Percentiles rank a stretch among this genome's conserved stretches.
phyloP scores from a whole-genome alignment of 768 basidiomycete species.

The Auricularia heimuer region DNA sequence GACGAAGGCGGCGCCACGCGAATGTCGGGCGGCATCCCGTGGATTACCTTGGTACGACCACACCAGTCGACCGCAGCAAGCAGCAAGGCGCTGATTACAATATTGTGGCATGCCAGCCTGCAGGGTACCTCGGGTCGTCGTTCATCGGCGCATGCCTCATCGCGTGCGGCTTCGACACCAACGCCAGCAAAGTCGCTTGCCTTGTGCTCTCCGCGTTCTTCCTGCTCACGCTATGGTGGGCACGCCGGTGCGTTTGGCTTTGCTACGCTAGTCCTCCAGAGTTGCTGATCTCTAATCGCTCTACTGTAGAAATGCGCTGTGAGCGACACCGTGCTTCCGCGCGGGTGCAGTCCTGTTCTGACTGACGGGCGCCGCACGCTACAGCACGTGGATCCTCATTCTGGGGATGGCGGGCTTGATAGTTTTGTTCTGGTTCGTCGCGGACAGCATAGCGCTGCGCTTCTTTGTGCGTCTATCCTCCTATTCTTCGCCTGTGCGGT shows the following conservation, averaged over 20 bases:
- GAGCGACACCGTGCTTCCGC: slow-evolving; percentile 16
- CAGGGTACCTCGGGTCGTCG: slow-evolving; percentile 79
- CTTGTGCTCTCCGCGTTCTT: slow-evolving; percentile 79
- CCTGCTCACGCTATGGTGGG: slow-evolving; percentile 70
- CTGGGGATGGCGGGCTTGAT: slow-evolving; percentile 71
- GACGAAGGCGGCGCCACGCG: slow-evolving; percentile 82
- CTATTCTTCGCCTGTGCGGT: not conserved
- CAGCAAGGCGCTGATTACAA: not conserved
- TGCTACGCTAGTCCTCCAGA: not conserved
- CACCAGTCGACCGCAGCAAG: not conserved
- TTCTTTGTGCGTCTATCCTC: slow-evolving; percentile 47
- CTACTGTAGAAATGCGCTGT: slow-evolving; percentile 50
- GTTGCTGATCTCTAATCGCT: not conserved
- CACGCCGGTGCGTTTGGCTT: slow-evolving; percentile 8
- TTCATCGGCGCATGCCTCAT: slow-evolving; percentile 83
- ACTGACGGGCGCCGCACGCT: not conserved
- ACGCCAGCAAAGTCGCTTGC: slow-evolving; percentile 78
- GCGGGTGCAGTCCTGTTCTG: not conserved
- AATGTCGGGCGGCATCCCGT: slow-evolving; percentile 79
- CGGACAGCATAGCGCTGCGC: slow-evolving; percentile 60
- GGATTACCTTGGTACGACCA: slow-evolving; percentile 46
- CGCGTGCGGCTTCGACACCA: slow-evolving; percentile 79
- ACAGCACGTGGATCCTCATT: slow-evolving; percentile 70
- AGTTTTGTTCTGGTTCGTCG: slow-evolving; percentile 78
- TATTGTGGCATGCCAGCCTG: slow-evolving; percentile 28